Evolutionary conservation across 2,329 filamentous ascomycete species (phyloP), one percentile per base, ranked within the genome.

Genomic region (Atkinsonella hypoxylon): DNA sequence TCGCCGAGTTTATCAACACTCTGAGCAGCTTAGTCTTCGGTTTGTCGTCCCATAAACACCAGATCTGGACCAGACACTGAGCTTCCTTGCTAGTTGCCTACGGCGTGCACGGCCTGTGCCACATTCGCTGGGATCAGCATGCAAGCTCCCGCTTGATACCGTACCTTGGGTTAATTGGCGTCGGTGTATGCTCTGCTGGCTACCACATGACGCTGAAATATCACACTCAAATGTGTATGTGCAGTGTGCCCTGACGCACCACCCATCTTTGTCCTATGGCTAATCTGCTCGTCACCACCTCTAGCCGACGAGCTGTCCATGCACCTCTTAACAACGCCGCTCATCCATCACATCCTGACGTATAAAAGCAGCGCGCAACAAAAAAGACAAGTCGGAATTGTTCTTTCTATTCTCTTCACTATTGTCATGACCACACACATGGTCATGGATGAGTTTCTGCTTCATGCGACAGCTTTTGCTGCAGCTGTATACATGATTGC

Each of bases 1-100:
- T 72, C 18, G 70, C 68, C 5, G 70, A 73, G 46, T 71, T 73
- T 38, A 65, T 72, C 55, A 73, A 73, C 52, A 71, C 68, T 0
- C 53, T 71, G 2, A 71, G 68, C 50, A 73, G 69, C 49, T 53
- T 68, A 0, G 55, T 64, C 4, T 72, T 65, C 47, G 61, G 63
- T 64, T 12, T 12, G 62, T 57, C 1, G 9, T 2, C 11, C 2
- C 0, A 2, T 3, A 5, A 18, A 17, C 30, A 6, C 18, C 38
- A 51, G 31, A 4, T 18, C 1, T 18, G n/a, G 39, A 41, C 39
- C 39, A 18, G 22, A 56, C 20, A 13, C 22, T n/a, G 4, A 7
- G 11, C 47, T 26, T 7, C 3, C 6, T 17, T n/a, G 4, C n/a
- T n/a, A 70, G 68, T 69, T 20, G 47, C 59, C 7, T 71, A 65